These are phyloP conservation scores for Claviceps sp. DNA, from an alignment of 2,329 filamentous ascomycete genomes.

Conservation along the genomic window DNA sequence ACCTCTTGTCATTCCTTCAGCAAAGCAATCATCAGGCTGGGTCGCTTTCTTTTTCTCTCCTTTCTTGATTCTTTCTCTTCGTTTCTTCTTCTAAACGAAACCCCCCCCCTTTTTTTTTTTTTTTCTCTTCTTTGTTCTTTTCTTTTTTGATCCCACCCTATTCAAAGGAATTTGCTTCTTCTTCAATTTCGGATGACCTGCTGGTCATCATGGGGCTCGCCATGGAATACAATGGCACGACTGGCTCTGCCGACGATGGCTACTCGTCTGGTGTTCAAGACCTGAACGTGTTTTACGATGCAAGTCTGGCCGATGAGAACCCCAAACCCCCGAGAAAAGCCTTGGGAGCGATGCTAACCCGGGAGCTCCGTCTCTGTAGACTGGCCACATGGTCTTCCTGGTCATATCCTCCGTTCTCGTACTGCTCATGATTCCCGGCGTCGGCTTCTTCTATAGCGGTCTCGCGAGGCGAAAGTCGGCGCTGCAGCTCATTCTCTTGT, in stretches of 20 bases:
- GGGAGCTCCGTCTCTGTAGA: conserved; percentile 27
- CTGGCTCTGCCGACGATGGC: conserved; percentile 34
- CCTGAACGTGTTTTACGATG: conserved; percentile 76
- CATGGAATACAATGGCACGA: conserved; percentile 36
- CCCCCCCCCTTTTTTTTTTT: too few species aligned
- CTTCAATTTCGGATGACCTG: too few species aligned
- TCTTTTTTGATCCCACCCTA: too few species aligned
- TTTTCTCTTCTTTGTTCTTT: too few species aligned
- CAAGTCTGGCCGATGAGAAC: conserved; percentile 23
- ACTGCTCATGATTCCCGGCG: conserved; percentile 83
- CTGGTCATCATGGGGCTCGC: conserved; percentile 14
- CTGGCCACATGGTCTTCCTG: conserved; percentile 74
- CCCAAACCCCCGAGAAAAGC: neutral
- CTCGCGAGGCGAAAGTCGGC: conserved; percentile 82
- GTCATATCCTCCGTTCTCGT: conserved; percentile 65
- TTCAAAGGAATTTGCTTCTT: neutral
- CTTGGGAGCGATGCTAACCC: neutral
- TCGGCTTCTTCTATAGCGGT: conserved; percentile 90
- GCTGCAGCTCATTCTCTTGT: conserved; percentile 72
- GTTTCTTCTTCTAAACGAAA: neutral
- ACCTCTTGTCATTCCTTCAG: neutral
- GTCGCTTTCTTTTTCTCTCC: neutral
- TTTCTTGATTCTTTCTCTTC: neutral
- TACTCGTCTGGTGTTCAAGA: conserved; percentile 44
- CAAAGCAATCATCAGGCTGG: too few species aligned